Evolutionary conservation across 176 grass and related monocot genomes (phyloP), one percentile per base, ranked within the genome.

Genomic region (Poa annua): DNA sequence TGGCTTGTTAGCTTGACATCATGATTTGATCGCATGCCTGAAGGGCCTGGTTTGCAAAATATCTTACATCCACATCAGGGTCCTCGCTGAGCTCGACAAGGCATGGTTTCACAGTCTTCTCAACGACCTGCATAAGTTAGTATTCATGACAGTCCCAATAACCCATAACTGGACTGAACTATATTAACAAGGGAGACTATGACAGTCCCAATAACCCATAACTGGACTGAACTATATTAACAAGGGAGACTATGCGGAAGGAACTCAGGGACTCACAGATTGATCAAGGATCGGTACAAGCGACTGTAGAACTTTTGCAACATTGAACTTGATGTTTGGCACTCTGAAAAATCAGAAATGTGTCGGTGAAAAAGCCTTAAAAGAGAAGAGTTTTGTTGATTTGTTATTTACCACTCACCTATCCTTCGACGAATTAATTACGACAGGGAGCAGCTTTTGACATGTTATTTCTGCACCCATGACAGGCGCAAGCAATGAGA

Each of bases 241-340:
- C 5, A 53, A 19, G 6, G 11, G n/a, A 1, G 10, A 66, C 44
- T 45, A 45, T 45, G 29, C 0, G 6, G 47, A 75, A 62, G 51
- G 55, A 57, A 80, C 19, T 14, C n/a, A 21, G 34, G 25, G 78
- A 87, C 95, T 91, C 77, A 98, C 92, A 65, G 90, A 89, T 75
- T 89, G 88, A 79, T 95, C 92, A 50, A 95, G 87, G 57, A 93
- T 90, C 48, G 96, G 87, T 74, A 93, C 59, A 20, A 98, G 87
- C 2, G 89, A 90, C 75, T 93, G 92, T 68, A 95, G 66, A 50
- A 98, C 92, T 78, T 98, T 98, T 21, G 96, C 96, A 34, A 92
- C 88, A 79, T 95, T 98, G 85, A 98, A 98, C 49, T 98, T 98
- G 66, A 98, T 95, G 87, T 95, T 98, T 1, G 96, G 96, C 25